Conservation (phyloP, 192 early-diverging fungal species). For the Coemansia sp. region DNA sequence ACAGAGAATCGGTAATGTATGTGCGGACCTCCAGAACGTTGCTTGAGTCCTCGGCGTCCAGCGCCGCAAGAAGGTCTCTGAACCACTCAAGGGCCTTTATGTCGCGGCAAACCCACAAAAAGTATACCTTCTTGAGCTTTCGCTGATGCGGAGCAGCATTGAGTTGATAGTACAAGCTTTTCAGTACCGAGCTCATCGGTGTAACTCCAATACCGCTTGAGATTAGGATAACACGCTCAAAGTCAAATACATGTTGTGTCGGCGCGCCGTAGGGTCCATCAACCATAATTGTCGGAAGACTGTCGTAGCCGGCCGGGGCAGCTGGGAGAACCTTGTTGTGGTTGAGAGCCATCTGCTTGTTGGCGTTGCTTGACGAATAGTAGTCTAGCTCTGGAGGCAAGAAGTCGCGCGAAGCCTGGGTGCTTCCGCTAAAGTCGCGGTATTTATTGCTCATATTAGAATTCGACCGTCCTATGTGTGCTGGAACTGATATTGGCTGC, state of each 20-base stretch:
- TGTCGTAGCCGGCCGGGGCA: not conserved
- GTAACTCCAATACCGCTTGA: conserved; percentile 74
- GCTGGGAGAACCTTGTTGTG: conserved; percentile 20
- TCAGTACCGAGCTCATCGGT: conserved; percentile 69
- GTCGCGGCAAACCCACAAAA: conserved; percentile 68
- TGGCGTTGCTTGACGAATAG: conserved; percentile 2
- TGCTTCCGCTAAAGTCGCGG: conserved; percentile 5
- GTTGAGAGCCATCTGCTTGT: not conserved
- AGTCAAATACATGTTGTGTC: conserved; percentile 70
- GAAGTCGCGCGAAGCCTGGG: conserved; percentile 4
- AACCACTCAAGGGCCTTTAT: conserved; percentile 66
- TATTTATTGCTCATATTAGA: not conserved
- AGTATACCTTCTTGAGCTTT: conserved; percentile 54
- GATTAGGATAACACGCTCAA: conserved; percentile 58
- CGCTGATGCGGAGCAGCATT: conserved; percentile 13
- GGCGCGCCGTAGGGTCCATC: conserved; percentile 86
- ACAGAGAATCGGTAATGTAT: conserved; percentile 61
- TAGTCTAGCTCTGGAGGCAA: conserved; percentile 28
- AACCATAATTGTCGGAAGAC: conserved; percentile 61
- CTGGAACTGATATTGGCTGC: not conserved
- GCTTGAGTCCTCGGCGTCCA: conserved; percentile 57
- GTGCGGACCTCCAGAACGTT: conserved; percentile 63
- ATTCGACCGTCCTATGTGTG: not conserved
- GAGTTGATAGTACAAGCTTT: conserved; percentile 61
- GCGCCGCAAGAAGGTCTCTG: conserved; percentile 58